Conservation (phyloP, 75 land plant species). For the Chamaecyparis obtusa region DNA sequence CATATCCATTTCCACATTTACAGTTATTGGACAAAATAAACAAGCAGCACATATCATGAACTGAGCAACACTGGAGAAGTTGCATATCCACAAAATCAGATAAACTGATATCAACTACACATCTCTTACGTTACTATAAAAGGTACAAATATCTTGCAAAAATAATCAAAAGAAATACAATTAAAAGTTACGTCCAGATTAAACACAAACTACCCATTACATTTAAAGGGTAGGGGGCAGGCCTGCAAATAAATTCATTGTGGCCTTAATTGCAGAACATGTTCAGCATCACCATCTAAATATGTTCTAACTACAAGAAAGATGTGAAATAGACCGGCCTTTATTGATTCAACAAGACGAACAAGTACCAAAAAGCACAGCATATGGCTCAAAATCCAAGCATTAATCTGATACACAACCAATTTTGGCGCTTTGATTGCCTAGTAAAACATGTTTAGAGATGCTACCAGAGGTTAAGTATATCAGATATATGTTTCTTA, state of each 20-base stretch:
- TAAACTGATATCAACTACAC: background rate
- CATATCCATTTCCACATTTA: background rate
- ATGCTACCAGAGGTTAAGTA: constrained; percentile 10
- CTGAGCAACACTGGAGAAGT: background rate
- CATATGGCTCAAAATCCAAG: background rate
- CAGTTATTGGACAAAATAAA: background rate
- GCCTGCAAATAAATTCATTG: background rate
- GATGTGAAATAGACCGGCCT: background rate
- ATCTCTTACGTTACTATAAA: background rate
- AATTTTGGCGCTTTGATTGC: background rate
- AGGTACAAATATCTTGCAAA: background rate
- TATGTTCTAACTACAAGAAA: background rate
- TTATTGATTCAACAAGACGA: background rate
- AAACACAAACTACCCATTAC: background rate
- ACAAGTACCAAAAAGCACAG: background rate
- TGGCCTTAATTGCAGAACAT: background rate
- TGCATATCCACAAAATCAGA: background rate
- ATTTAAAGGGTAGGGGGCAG: background rate
- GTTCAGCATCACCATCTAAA: background rate
- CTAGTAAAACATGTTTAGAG: background rate
- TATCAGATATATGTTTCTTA: constrained; percentile 3
- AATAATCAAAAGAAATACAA: background rate
- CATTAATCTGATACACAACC: background rate
- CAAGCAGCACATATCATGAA: background rate
- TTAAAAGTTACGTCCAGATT: background rate